These are phyloP conservation scores for Aspergillus bombycis DNA, from an alignment of 2,329 filamentous ascomycete species.

Conservation along the genomic window DNA sequence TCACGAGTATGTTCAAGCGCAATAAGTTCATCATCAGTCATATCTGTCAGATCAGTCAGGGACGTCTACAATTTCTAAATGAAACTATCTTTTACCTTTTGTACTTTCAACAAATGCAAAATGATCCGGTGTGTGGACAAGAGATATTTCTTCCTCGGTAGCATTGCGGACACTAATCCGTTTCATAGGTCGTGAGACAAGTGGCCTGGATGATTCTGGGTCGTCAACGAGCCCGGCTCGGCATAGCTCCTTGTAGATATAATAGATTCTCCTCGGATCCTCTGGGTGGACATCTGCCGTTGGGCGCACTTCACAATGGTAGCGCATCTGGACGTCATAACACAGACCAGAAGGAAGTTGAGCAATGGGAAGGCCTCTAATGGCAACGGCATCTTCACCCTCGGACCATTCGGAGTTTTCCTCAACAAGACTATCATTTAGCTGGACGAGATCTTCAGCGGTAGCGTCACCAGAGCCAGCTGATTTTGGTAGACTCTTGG, in stretches of 20 bases:
- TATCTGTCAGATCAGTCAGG: slow-evolving; percentile 42
- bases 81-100: slow-evolving; percentile 38
- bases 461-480: slow-evolving; percentile 29
- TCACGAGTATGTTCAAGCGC: slow-evolving; percentile 70
- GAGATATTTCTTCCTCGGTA: slow-evolving; percentile 75
- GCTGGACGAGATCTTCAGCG: slow-evolving; percentile 21
- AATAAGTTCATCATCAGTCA: slow-evolving; percentile 65
- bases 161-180: slow-evolving; percentile 80
- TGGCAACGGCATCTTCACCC: slow-evolving; percentile 37
- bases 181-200: slow-evolving; percentile 59
- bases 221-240: slow-evolving; percentile 75
- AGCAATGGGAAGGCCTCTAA: slow-evolving; percentile 46
- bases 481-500: slow-evolving; percentile 28
- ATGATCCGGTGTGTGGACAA: slow-evolving; percentile 77
- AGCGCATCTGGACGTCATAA: slow-evolving; percentile 94
- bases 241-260: slow-evolving; percentile 89
- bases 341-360: slow-evolving; percentile 74
- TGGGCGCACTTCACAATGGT: slow-evolving; percentile 81
- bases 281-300: slow-evolving; percentile 81
- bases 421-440: slow-evolving; percentile 40
- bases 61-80: not conserved
- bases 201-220: slow-evolving; percentile 53
- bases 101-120: slow-evolving; percentile 74
- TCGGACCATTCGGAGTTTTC: slow-evolving; percentile 47
- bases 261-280: slow-evolving; percentile 87